Conservation (phyloP, 2,329 filamentous ascomycete species). For the Clarireedia sp. region DNA sequence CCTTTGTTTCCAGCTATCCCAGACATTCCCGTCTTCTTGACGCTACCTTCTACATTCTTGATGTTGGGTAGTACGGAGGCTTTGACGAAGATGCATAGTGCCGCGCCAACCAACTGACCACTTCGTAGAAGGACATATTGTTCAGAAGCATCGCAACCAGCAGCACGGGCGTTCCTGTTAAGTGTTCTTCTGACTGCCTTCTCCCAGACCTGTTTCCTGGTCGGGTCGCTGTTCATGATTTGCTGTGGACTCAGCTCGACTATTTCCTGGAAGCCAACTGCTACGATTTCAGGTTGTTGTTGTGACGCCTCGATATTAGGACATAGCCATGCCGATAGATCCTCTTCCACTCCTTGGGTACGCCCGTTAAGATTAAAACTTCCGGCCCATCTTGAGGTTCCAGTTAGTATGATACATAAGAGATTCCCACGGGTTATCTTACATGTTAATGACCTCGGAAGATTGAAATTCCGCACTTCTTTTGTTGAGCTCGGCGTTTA, state of each 20-base stretch:
- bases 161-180: constrained; percentile 59
- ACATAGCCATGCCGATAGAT: constrained; percentile 81
- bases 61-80: constrained; percentile 69
- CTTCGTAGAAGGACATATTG: constrained; percentile 85
- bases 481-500: constrained; percentile 66
- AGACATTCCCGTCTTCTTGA: constrained; percentile 91
- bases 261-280: constrained; percentile 93
- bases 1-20: constrained; percentile 98
- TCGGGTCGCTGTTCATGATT: constrained; percentile 97
- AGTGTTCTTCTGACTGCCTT: constrained; percentile 67
- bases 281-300: constrained; percentile 73
- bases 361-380: constrained; percentile 95
- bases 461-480: constrained; percentile 67
- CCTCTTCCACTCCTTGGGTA: constrained; percentile 66
- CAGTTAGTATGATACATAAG: background rate
- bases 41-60: constrained; percentile 92
- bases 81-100: constrained; percentile 84
- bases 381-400: constrained; percentile 47
- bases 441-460: constrained; percentile 63
- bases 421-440: background rate
- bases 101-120: constrained; percentile 89
- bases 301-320: constrained; percentile 50
- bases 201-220: constrained; percentile 80
- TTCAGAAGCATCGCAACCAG: constrained; percentile 45
- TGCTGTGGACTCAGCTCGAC: constrained; percentile 97